Base-by-base conservation (phyloP, 1,284 basidiomycete genomes). In the Trichosporon faecale region DNA sequence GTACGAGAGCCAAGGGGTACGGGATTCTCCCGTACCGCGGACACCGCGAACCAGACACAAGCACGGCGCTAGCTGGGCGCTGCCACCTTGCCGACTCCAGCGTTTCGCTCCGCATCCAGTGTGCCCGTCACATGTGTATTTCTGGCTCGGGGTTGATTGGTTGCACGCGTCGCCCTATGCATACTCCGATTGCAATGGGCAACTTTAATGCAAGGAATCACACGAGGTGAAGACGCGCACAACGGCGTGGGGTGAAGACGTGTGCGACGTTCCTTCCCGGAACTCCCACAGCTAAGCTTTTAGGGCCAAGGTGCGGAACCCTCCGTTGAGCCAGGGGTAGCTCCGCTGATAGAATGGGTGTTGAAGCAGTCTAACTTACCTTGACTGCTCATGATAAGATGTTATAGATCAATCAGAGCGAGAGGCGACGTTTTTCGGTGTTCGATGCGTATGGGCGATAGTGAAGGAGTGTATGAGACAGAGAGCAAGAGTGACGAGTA, bases 401-500 rank as follows among this genome's bases (percentile, higher is more conserved):
- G 27, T 29, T n/a, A 61, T 31, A 7, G 29, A 3, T 31, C 27
- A 31, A 29, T 31, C 27, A 31, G 57, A 61, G 27, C 4, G 16
- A 31, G 16, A 31, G 27, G 29, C 57, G 57, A 61, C 18, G 18
- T 31, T 61, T 61, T 61, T 52, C 49, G 49, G 49, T 52, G 49
- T 23, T 18, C 21, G 21, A 52, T 21, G n/a, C 49, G 49, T 52
- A 23, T 25, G 49, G 21, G 49, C 49, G 11, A 25, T 25, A 12
- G 57, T 31, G 57, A 61, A 61, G 27, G 57, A 61, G 57, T 61
- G 57, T 18, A 61, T 61, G 57, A 18, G 29, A 61, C 57, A 61
- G 57, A 61, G 29, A 61, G 27, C 8, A 31, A n/a, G 57, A 61
- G 27, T 27, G 21, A 61, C 29, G 27, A 31, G 57, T n/a, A 18